Evolutionary conservation across 768 basidiomycete species (phyloP).

Genomic region (Leccinellum luteum): DNA sequence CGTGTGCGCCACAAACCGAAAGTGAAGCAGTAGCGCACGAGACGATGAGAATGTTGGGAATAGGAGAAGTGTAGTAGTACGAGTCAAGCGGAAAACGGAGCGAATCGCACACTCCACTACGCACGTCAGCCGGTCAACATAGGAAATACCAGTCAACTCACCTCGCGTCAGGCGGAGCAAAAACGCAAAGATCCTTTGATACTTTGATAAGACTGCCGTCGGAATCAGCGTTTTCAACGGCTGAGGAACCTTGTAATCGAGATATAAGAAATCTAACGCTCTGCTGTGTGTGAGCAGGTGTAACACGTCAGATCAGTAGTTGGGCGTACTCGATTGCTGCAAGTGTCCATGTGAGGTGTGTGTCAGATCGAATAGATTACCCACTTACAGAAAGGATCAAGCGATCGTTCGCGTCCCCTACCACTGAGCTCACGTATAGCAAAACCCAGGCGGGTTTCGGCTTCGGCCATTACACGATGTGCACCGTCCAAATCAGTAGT

Average conservation of each 20-base stretch:
- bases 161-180: slow-evolving; percentile 79
- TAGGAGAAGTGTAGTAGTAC: slow-evolving; percentile 39
- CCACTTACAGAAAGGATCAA: slow-evolving; percentile 74
- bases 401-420: slow-evolving; percentile 69
- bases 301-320: neutral
- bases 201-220: slow-evolving; percentile 71
- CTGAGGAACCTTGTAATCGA: slow-evolving; percentile 87
- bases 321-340: slow-evolving; percentile 23
- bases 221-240: slow-evolving; percentile 74
- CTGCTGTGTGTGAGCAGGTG: slow-evolving; percentile 36
- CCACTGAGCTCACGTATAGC: slow-evolving; percentile 74
- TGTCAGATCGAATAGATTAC: neutral
- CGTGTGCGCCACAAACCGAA: slow-evolving; percentile 70
- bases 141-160: slow-evolving; percentile 27
- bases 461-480: slow-evolving; percentile 50
- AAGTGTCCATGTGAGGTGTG: slow-evolving; percentile 3
- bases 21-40: slow-evolving; percentile 56
- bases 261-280: slow-evolving; percentile 85
- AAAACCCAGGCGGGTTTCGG: slow-evolving; percentile 78
- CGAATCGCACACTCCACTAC: slow-evolving; percentile 67
- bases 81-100: slow-evolving; percentile 64
- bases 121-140: slow-evolving; percentile 1
- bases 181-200: slow-evolving; percentile 80
- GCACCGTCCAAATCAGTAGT: slow-evolving; percentile 32
- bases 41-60: slow-evolving; percentile 59